Evolutionary conservation across 1,139 yeast species (phyloP).

Genomic region (Yamadazyma kanchanaburiensis): DNA sequence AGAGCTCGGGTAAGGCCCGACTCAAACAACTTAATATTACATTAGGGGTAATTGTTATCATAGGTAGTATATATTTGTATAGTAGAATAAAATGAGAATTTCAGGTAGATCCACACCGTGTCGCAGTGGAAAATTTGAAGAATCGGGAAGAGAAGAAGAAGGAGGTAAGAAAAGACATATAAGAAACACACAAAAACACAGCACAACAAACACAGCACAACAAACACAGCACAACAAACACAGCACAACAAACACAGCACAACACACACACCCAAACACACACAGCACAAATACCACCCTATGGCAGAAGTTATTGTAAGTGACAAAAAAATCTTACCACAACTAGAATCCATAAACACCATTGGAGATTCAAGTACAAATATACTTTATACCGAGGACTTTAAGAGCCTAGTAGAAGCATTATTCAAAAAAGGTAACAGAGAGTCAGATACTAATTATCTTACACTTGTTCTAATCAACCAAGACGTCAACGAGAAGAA

Average conservation of each 20-base stretch:
- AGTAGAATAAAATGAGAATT: constrained; percentile 1
- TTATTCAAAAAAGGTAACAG: constrained; percentile 33
- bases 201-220: too few species aligned
- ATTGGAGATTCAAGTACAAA: too few species aligned
- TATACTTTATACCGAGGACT: too few species aligned
- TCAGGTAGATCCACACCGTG: neutral
- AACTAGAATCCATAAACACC: too few species aligned
- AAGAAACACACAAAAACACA: too few species aligned
- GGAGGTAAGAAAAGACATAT: too few species aligned
- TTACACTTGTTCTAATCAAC: constrained; percentile 31
- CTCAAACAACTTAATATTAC: constrained; percentile 25
- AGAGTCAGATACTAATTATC: constrained; percentile 33
- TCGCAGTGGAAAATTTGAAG: constrained; percentile 2
- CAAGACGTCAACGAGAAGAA: constrained; percentile 5
- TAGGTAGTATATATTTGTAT: constrained; percentile 9
- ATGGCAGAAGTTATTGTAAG: neutral
- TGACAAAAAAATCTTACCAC: neutral
- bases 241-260: too few species aligned
- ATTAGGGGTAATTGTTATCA: constrained; percentile 19
- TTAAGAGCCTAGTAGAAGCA: constrained; percentile 16
- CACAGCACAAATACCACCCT: too few species aligned
- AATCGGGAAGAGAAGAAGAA: too few species aligned
- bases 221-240: too few species aligned
- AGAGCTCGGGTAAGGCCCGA: constrained; percentile 21
- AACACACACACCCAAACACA: too few species aligned